phyloP scores from a whole-genome alignment of 164 flowering plant species.

The Houttuynia cordata region DNA sequence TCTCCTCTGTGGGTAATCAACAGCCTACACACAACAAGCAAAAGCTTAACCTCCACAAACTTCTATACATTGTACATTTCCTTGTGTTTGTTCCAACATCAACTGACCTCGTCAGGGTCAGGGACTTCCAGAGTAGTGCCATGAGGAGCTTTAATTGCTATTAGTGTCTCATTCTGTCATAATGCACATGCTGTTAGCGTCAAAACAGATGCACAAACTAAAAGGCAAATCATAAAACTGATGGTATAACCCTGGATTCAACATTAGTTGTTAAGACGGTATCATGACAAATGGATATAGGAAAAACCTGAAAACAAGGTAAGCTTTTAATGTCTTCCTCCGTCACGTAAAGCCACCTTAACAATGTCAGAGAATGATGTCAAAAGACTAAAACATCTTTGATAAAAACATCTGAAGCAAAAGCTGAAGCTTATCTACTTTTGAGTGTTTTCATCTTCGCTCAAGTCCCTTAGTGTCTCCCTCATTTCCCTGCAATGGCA shows the following conservation, averaged over 20 bases:
- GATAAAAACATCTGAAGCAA: background rate
- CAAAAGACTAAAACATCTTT: background rate
- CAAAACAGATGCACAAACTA: background rate
- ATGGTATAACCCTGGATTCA: too few relatives aligned
- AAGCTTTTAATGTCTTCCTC: conserved; percentile 86
- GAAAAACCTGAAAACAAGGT: conserved; percentile 80
- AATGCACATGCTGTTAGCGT: background rate
- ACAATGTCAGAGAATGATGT: conserved; percentile 1
- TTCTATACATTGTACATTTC: background rate
- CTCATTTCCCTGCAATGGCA: conserved; percentile 71
- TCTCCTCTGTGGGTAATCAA: conserved; percentile 87
- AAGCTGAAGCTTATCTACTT: conserved; percentile 28
- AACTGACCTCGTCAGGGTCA: conserved; percentile 88
- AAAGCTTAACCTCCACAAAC: conserved; percentile 1
- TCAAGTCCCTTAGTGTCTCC: conserved; percentile 71
- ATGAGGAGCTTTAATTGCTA: conserved; percentile 97
- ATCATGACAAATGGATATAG: background rate
- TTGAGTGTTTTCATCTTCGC: conserved; percentile 82
- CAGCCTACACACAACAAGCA: conserved; percentile 40
- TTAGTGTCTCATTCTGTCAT: conserved; percentile 75
- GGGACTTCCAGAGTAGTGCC: conserved; percentile 97
- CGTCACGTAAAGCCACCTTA: conserved; percentile 91
- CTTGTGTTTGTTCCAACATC: background rate
- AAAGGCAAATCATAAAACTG: background rate
- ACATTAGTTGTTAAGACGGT: background rate